Percentiles rank a stretch among this genome's conserved stretches.
Evolutionary conservation across 345 rosid genomes (phyloP).

Genomic region (Rhizophora apiculata): DNA sequence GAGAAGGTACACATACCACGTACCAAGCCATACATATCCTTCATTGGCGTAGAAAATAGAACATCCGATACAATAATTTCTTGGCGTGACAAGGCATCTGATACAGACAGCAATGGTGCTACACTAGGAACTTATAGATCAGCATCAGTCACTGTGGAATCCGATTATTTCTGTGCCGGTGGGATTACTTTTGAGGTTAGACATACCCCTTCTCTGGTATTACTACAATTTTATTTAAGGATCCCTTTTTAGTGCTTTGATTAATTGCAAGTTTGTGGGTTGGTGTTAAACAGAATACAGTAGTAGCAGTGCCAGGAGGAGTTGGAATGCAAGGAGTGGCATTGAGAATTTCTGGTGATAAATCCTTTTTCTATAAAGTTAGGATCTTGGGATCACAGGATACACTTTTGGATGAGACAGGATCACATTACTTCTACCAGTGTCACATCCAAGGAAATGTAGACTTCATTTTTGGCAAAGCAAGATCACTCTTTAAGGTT

Average conservation of each 20-base stretch:
- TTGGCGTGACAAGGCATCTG: conserved; percentile 81
- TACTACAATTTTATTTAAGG: not conserved
- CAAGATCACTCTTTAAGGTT: conserved; percentile 74
- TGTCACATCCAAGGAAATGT: conserved; percentile 70
- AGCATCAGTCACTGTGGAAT: conserved; percentile 64
- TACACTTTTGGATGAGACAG: conserved; percentile 74
- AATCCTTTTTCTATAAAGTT: conserved; percentile 73
- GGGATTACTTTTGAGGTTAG: conserved; percentile 80
- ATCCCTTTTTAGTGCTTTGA: no score
- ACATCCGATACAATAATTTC: conserved; percentile 47
- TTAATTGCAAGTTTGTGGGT: not conserved
- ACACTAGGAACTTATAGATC: conserved; percentile 69
- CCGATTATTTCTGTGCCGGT: conserved; percentile 77
- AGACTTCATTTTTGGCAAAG: conserved; percentile 85
- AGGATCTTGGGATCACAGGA: conserved; percentile 81
- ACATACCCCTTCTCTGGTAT: not conserved
- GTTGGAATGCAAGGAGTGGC: conserved; percentile 86
- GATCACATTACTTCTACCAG: conserved; percentile 72
- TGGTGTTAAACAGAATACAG: conserved; percentile 58
- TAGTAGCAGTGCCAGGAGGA: conserved; percentile 60
- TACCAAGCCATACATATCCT: conserved; percentile 65
- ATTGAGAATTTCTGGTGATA: conserved; percentile 59
- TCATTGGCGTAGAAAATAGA: conserved; percentile 54
- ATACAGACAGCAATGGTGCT: conserved; percentile 38
- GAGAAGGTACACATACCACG: conserved; percentile 72